Evolutionary conservation across 805 yeast species (phyloP), one percentile per base, ranked within the genome.

Genomic region (Saccharomyces kudriavzevii): DNA sequence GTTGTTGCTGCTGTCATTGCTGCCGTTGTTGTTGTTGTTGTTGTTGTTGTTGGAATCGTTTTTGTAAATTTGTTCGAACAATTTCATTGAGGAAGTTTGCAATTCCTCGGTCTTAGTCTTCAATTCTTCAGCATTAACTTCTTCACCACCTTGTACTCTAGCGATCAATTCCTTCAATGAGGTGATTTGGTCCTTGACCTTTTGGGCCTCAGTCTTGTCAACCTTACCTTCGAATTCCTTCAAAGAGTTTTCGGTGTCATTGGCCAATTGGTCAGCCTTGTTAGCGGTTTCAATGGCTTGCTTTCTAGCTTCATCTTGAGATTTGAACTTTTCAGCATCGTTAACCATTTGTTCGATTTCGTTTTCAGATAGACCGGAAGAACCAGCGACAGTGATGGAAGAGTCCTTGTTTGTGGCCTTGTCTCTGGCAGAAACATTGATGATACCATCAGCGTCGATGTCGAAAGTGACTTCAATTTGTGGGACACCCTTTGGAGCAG

Each of bases 361-460:
- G 56, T 86, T 70, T 68, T 89, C 94, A 61, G 91, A 84, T 71
- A 90, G 78, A 74, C 97, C 97, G 48, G 96, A 88, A 54, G 96
- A 87, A 62, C 96, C 97, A 62, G 96, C 96, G 60, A 90, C 97
- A 50, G 97, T 90, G 75, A 90, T 91, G 57, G 96, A 88, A 54
- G 96, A 90, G 63, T 87, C 91, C 82, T 90, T 90, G 78, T 86
- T 88, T 60, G 95, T 83, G 60, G 91, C 94, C 81, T 89, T 87
- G 77, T 90, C 97, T 67, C 85, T 84, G 53, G 97, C 97, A 72
- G 89, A 83, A 55, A 90, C 97, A 79, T 90, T 91, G 79, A 90
- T 89, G 72, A 90, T 91, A 68, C 97, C 97, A 75, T 90, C 97
- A 60, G 97, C 96, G 74, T 90, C 97, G 70, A 90, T 87, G 76